Evolutionary conservation across 495 filamentous ascomycete genomes (phyloP).

Genomic region (Aspergillus indologenus): DNA sequence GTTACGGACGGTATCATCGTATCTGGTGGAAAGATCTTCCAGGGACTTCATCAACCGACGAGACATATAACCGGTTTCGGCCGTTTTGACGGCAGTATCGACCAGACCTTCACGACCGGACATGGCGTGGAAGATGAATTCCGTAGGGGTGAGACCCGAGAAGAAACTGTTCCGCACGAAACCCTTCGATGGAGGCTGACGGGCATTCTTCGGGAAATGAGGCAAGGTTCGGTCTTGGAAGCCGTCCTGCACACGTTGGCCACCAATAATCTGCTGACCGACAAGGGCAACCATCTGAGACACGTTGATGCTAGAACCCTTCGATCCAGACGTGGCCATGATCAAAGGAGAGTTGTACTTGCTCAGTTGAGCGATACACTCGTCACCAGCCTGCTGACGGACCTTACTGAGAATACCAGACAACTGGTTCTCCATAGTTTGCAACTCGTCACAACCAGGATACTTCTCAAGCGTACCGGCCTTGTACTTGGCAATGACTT

Average conservation of each 20-base stretch:
- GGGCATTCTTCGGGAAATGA: conserved; percentile 90
- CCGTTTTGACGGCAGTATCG: conserved; percentile 99
- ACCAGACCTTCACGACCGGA: conserved; percentile 97
- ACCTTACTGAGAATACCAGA: conserved; percentile 90
- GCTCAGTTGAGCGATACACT: conserved; percentile 86
- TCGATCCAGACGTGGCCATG: conserved; percentile 97
- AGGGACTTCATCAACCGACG: conserved; percentile 96
- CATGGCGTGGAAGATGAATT: conserved; percentile 98
- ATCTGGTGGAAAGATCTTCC: conserved; percentile 87
- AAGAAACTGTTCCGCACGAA: conserved; percentile 98
- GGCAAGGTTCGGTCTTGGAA: conserved; percentile 94
- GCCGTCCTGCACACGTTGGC: conserved; percentile 88
- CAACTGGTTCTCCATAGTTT: conserved; percentile 86
- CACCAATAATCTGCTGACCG: conserved; percentile 95
- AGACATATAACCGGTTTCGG: conserved; percentile 99
- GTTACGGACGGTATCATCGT: conserved; percentile 92
- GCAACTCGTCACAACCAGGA: conserved; percentile 83
- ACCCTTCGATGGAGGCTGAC: conserved; percentile 88
- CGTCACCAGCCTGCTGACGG: conserved; percentile 82
- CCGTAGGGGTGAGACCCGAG: conserved; percentile 80
- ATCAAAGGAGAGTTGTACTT: conserved; percentile 89
- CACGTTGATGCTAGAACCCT: conserved; percentile 95
- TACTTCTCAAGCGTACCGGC: conserved; percentile 74
- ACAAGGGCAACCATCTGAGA: conserved; percentile 98
- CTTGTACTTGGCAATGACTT: conserved; percentile 80